Conservation (phyloP, 1,139 yeast genomes). For the Yamadazyma sp. region DNA sequence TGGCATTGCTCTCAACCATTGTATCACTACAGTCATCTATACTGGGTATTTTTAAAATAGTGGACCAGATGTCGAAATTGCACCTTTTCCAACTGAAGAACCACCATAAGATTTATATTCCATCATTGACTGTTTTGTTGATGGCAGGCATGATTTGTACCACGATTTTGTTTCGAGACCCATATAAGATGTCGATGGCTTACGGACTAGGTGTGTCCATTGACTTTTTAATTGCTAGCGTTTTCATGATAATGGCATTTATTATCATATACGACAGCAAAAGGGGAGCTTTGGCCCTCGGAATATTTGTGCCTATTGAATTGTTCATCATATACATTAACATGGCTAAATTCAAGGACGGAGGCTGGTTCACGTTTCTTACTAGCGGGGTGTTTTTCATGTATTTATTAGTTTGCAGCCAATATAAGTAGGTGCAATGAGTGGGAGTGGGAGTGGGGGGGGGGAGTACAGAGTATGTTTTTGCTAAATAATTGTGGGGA, state of each 20-base stretch:
- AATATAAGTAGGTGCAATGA: not conserved
- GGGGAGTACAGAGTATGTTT: too few species aligned
- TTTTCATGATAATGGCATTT: conserved; percentile 33
- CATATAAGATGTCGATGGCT: conserved; percentile 55
- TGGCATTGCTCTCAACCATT: conserved; percentile 55
- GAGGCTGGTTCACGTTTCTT: conserved; percentile 12
- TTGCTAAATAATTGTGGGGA: too few species aligned
- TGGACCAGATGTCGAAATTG: conserved; percentile 50
- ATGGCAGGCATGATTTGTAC: conserved; percentile 51
- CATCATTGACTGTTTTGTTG: conserved; percentile 46
- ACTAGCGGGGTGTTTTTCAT: conserved; percentile 6
- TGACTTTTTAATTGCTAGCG: conserved; percentile 53
- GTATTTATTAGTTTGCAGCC: conserved; percentile 6
- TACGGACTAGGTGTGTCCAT: conserved; percentile 60
- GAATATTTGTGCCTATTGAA: conserved; percentile 10
- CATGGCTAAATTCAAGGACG: conserved; percentile 7
- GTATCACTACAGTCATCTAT: conserved; percentile 63
- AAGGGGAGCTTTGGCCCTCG: conserved; percentile 1
- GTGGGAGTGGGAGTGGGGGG: not conserved
- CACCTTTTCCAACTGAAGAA: conserved; percentile 50
- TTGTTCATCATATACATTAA: conserved; percentile 5
- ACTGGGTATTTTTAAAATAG: conserved; percentile 53
- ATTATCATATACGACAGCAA: conserved; percentile 5
- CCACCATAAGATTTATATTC: conserved; percentile 56
- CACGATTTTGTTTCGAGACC: conserved; percentile 52